Evolutionary conservation across 176 grass and related monocot genomes (phyloP), one percentile per base, ranked within the genome.

Genomic region (Ananas comosus): DNA sequence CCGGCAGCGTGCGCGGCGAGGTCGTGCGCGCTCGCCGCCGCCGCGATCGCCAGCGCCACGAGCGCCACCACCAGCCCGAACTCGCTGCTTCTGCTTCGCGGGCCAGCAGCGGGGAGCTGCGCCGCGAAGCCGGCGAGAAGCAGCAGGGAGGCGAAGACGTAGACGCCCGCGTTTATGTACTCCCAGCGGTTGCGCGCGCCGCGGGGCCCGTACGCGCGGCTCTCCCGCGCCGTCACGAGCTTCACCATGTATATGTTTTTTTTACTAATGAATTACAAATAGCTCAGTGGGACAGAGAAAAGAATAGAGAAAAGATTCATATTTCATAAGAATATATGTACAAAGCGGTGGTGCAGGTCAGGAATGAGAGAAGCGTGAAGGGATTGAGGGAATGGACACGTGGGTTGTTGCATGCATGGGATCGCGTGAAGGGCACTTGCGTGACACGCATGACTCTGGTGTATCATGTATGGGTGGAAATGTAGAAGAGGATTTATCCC

Each of bases 321-420:
- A 23, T 6, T 23, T 23, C 22, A 23, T 23, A 23, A 23, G 22
- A 23, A 23, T 23, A 13, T 42, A 3, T 42, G 29, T 2, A 42
- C 4, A 42, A 6, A 7, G 47, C 16, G 4, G 16, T 51, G 1
- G 63, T 10, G 51, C 6, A 0, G 33, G 33, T 42, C 4, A 7
- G 1, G 14, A 21, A 13, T 70, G 48, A 11, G 72, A 10, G 74
- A 70, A 84, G 65, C 81, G 64, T 74, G 51, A 16, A 9, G 65
- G 79, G 53, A 51, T 14, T 10, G 63, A 42, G 0, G 56, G 0
- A 21, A 61, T 61, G 56, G 53, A 65, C 51, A 84, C 87, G 88
- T 91, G 88, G 59, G 82, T 78, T 58, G 63, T 27, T 88, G 91
- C 91, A 88, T 88, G 91, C 91, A 88, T 86, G 91, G 51, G 6